Evolutionary conservation across 495 filamentous ascomycete genomes (phyloP).

Genomic region (Penicillium egyptiacum): DNA sequence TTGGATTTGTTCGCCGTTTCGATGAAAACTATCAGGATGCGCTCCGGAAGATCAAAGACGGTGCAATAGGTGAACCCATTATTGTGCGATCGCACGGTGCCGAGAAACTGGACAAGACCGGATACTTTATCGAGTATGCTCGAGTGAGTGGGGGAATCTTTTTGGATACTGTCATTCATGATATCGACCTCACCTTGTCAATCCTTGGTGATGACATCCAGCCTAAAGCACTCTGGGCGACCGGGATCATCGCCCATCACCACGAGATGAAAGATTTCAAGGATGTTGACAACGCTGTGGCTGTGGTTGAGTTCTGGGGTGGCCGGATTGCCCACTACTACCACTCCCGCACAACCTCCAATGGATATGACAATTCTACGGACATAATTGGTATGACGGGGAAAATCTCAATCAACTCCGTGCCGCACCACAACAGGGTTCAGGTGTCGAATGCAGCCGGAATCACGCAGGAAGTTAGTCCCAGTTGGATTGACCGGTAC

Average conservation of each 20-base stretch:
- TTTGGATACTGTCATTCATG: too few species aligned
- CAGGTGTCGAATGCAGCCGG: constrained; percentile 30
- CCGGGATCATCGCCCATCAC: too few species aligned
- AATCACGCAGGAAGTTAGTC: constrained; percentile 4
- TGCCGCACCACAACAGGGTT: constrained; percentile 41
- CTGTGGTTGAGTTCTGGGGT: constrained; percentile 6
- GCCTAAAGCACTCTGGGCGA: too few species aligned
- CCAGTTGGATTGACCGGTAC: constrained; percentile 13
- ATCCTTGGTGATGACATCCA: too few species aligned
- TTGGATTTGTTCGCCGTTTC: constrained; percentile 52
- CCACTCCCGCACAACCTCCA: constrained; percentile 59
- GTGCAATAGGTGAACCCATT: constrained; percentile 39
- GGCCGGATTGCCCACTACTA: constrained; percentile 63
- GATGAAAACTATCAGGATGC: constrained; percentile 45
- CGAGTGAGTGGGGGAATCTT: too few species aligned
- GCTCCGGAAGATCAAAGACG: constrained; percentile 17
- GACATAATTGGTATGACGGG: constrained; percentile 64
- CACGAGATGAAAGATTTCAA: too few species aligned
- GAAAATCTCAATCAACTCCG: constrained; percentile 55
- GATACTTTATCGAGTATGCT: too few species aligned
- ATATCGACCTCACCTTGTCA: too few species aligned
- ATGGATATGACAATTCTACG: constrained; percentile 61
- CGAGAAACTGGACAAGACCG: too few species aligned
- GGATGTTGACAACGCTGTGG: too few species aligned
- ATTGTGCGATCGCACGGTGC: constrained; percentile 39